These are phyloP conservation scores for Trifolium pratense DNA, from an alignment of 306 rosid genomes.

Conservation along the genomic window DNA sequence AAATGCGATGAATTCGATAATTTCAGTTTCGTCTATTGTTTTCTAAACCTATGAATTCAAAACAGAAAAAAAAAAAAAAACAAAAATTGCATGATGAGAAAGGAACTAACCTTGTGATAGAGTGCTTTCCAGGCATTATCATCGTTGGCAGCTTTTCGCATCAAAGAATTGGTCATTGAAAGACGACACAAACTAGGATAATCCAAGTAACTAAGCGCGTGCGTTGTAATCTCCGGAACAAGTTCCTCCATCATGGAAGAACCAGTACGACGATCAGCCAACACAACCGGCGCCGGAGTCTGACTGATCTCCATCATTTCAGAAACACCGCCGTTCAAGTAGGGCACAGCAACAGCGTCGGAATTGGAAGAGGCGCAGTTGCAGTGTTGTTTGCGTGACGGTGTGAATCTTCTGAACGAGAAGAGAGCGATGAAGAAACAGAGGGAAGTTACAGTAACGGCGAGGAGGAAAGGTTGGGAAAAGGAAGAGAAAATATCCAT, in stretches of 20 bases:
- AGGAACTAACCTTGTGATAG: slow-evolving; percentile 80
- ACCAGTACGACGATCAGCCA: slow-evolving; percentile 65
- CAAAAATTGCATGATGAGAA: background rate
- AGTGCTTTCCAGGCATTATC: slow-evolving; percentile 99
- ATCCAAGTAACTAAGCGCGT: slow-evolving; percentile 97
- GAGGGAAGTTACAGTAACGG: slow-evolving; percentile 63
- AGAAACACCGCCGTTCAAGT: slow-evolving; percentile 67
- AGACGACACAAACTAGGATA: slow-evolving; percentile 90
- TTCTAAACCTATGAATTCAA: slow-evolving; percentile 21
- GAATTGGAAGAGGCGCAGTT: slow-evolving; percentile 49
- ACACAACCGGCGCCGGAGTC: slow-evolving; percentile 32
- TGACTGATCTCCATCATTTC: slow-evolving; percentile 55
- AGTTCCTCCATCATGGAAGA: slow-evolving; percentile 99
- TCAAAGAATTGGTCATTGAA: slow-evolving; percentile 92
- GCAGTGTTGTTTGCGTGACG: slow-evolving; percentile 45
- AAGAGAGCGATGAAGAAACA: slow-evolving; percentile 62
- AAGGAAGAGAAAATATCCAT: slow-evolving; percentile 74
- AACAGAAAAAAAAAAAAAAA: too few relatives aligned
- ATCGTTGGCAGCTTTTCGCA: slow-evolving; percentile 97
- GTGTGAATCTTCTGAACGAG: slow-evolving; percentile 49
- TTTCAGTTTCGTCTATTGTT: background rate
- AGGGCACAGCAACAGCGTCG: slow-evolving; percentile 40
- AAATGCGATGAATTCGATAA: background rate
- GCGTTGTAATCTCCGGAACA: slow-evolving; percentile 98
- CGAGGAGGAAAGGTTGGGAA: slow-evolving; percentile 61